These are phyloP conservation scores for Pyrenochaeta sp. DNA, from an alignment of 2,329 filamentous ascomycete genomes.

Conservation along the genomic window DNA sequence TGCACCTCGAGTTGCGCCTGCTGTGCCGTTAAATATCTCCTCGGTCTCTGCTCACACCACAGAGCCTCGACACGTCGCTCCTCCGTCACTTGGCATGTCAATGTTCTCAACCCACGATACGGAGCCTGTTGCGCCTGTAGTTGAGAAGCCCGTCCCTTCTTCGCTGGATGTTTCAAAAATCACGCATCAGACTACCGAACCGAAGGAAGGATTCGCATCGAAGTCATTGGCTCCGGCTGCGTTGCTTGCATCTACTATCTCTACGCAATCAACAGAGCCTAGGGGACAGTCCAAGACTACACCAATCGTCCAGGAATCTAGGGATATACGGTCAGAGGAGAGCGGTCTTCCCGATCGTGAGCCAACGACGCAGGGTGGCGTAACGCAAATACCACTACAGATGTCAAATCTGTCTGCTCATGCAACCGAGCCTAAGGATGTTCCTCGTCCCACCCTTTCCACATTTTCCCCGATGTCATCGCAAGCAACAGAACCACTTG, in stretches of 20 bases:
- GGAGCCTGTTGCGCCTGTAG: slow-evolving; percentile 39
- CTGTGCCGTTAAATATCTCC: slow-evolving; percentile 29
- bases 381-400: slow-evolving; percentile 22
- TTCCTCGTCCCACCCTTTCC: slow-evolving; percentile 23
- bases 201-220: slow-evolving; percentile 24
- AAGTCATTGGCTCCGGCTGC: slow-evolving; percentile 26
- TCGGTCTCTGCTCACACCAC: slow-evolving; percentile 35
- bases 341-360: background rate
- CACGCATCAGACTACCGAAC: slow-evolving; percentile 39
- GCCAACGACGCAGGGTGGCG: background rate
- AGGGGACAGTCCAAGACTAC: slow-evolving; percentile 9
- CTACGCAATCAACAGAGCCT: slow-evolving; percentile 39
- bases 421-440: slow-evolving; percentile 34
- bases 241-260: slow-evolving; percentile 40
- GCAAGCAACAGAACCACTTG: slow-evolving; percentile 34
- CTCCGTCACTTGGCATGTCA: slow-evolving; percentile 28
- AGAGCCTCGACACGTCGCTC: slow-evolving; percentile 27
- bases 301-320: slow-evolving; percentile 1
- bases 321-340: background rate
- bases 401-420: slow-evolving; percentile 40
- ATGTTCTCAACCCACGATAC: slow-evolving; percentile 28
- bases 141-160: slow-evolving; percentile 37
- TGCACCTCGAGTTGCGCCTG: slow-evolving; percentile 21
- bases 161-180: slow-evolving; percentile 40
- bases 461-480: slow-evolving; percentile 33